These are phyloP conservation scores for Clonostachys solani DNA, from an alignment of 2,329 filamentous ascomycete genomes.

Conservation along the genomic window DNA sequence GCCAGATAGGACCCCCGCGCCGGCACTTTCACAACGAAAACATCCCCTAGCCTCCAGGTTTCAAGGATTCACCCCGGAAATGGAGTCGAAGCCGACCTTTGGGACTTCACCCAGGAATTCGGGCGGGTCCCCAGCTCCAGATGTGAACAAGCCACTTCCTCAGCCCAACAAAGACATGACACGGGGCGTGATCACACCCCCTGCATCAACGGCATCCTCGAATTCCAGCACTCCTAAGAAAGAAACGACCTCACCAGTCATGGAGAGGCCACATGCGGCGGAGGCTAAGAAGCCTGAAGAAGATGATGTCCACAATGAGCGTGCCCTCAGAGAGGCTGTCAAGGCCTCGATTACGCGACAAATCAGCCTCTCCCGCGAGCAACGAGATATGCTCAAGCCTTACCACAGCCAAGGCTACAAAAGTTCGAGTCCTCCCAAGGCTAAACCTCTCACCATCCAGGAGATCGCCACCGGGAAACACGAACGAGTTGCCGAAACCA, in stretches of 20 bases:
- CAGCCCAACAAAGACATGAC: background rate
- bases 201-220: background rate
- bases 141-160: too few relatives aligned
- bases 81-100: slow-evolving; percentile 1
- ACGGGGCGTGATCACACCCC: background rate
- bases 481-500: slow-evolving; percentile 26
- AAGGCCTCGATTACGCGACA: slow-evolving; percentile 65
- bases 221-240: background rate
- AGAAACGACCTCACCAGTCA: slow-evolving; percentile 1
- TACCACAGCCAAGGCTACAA: slow-evolving; percentile 2
- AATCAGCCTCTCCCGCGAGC: slow-evolving; percentile 60
- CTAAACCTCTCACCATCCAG: slow-evolving; percentile 2
- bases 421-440: background rate
- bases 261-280: background rate
- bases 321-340: slow-evolving; percentile 47
- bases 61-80: background rate
- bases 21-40: slow-evolving; percentile 34
- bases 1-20: slow-evolving; percentile 28
- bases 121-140: slow-evolving; percentile 1
- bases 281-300: background rate
- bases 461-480: slow-evolving; percentile 9
- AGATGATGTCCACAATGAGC: slow-evolving; percentile 1
- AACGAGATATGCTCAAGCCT: slow-evolving; percentile 55
- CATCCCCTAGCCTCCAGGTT: background rate
- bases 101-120: slow-evolving; percentile 32